A percentile compares a stretch with the other conserved stretches of the same genome.
These are phyloP conservation scores for Pilasporangium apinafurcum DNA, from an alignment of 352 stramenopile genomes.

Conservation along the genomic window DNA sequence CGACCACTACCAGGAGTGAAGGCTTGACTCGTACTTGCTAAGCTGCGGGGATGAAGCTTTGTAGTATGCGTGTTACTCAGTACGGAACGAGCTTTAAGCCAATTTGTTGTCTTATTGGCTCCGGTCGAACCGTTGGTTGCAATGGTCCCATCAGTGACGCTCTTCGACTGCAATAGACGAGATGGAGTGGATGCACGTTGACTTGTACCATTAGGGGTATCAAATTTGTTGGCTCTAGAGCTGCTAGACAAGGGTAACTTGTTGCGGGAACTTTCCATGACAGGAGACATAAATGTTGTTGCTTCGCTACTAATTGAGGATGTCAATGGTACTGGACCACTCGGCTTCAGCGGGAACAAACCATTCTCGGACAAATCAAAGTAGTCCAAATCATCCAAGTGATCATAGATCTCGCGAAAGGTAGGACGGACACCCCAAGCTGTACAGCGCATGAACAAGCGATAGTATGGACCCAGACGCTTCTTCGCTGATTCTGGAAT, in stretches of 20 bases:
- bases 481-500: slow-evolving; percentile 48
- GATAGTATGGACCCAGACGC: slow-evolving; percentile 58
- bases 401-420: slow-evolving; percentile 75
- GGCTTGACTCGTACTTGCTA: slow-evolving; percentile 12
- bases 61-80: slow-evolving; percentile 8
- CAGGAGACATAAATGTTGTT: slow-evolving; percentile 52
- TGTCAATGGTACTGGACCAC: neutral
- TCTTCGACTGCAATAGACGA: slow-evolving; percentile 43
- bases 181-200: slow-evolving; percentile 19
- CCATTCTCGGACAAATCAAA: slow-evolving; percentile 76
- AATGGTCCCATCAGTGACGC: slow-evolving; percentile 18
- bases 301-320: slow-evolving; percentile 2
- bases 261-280: slow-evolving; percentile 18
- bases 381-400: slow-evolving; percentile 71
- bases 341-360: slow-evolving; percentile 70
- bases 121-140: neutral
- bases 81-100: slow-evolving; percentile 72
- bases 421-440: slow-evolving; percentile 72
- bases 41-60: slow-evolving; percentile 7
- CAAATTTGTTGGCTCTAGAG: slow-evolving; percentile 45
- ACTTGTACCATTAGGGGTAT: slow-evolving; percentile 32
- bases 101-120: slow-evolving; percentile 66
- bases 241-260: slow-evolving; percentile 32
- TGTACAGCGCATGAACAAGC: slow-evolving; percentile 67
- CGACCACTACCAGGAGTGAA: slow-evolving; percentile 33